Conservation (phyloP, 257 asterid genomes). For the Capsicum pubescens region DNA sequence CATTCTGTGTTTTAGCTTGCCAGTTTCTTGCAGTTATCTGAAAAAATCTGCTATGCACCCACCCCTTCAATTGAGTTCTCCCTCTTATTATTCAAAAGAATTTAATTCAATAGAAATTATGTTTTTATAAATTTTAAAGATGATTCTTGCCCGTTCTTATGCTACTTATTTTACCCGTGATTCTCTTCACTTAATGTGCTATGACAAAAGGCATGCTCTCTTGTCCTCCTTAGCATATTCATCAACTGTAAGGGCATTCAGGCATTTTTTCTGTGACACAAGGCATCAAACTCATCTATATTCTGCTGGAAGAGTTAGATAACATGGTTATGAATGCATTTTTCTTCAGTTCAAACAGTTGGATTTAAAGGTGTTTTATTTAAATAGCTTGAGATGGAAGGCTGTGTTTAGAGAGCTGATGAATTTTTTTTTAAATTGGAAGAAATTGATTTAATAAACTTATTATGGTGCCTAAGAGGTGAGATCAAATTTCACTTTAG, state of each 20-base stretch:
- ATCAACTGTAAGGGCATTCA: slow-evolving; percentile 19
- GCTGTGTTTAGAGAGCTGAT: slow-evolving; percentile 17
- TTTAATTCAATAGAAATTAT: neutral
- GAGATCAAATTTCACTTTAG: slow-evolving; percentile 10
- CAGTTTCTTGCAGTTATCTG: neutral
- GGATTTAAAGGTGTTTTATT: neutral
- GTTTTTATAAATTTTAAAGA: neutral
- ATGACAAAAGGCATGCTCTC: neutral
- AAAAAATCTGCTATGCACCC: neutral
- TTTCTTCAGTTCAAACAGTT: slow-evolving; percentile 18
- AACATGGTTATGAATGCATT: neutral
- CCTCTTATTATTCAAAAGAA: neutral
- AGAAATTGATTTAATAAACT: neutral
- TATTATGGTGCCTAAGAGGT: neutral
- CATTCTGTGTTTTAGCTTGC: neutral
- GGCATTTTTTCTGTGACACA: neutral
- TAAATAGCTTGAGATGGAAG: slow-evolving; percentile 6
- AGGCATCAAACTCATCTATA: neutral
- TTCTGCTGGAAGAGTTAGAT: neutral
- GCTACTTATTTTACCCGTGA: neutral
- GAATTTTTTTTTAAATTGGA: neutral
- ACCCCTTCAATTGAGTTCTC: slow-evolving; percentile 1
- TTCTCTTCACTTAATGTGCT: neutral
- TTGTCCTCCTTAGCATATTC: neutral
- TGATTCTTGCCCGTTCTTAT: neutral